Base-by-base conservation (phyloP, 1,284 basidiomycete species). In the Leccinum fallax region DNA sequence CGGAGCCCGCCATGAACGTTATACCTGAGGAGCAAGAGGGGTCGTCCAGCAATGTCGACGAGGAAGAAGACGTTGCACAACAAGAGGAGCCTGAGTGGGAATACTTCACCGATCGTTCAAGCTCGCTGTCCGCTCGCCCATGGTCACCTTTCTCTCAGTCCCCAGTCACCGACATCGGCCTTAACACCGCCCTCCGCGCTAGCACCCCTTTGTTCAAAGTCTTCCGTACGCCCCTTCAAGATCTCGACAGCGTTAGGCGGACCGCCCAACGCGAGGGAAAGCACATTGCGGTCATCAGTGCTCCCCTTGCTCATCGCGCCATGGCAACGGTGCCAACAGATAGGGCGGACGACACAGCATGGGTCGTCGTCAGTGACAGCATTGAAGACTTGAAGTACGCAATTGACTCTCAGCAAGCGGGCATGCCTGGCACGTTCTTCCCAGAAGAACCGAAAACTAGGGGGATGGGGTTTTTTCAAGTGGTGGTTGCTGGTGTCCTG, bases 161-260 rank as follows among this genome's bases (percentile, higher is more conserved):
- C 15, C 62, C 61, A 8, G 59, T 64, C 60, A 66, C 62, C 24
- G 69, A 74, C 15, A 54, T 67, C 38, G 70, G 63, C 56, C 64
- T 74, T 15, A 61, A 69, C 40, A 67, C 72, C 21, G 73, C 59
- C 13, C 59, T 77, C 21, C 73, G 67, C 36, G 70, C 62, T 10
- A 76, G 75, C 52, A 76, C 72, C 4, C 75, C 73, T 32, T 56
- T 77, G 15, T 77, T 76, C 60, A 72, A 73, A 43, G 69, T 77
- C 11, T 77, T 77, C 51, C 66, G 75, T 11, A 76, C 74, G 1
- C 74, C 76, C 26, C 54, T 65, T 9, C 62, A 67, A 54, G 74
- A 76, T 24, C 63, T 74, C 16, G 64, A 71, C 15, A 59, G 59
- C 38, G 55, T 74, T 24, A 64, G 53, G 52, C 67, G 57, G 49